Percentiles rank a stretch among this genome's conserved stretches.
Evolutionary conservation across 768 basidiomycete genomes (phyloP).

Genomic region (Rhodotorula paludigena): DNA sequence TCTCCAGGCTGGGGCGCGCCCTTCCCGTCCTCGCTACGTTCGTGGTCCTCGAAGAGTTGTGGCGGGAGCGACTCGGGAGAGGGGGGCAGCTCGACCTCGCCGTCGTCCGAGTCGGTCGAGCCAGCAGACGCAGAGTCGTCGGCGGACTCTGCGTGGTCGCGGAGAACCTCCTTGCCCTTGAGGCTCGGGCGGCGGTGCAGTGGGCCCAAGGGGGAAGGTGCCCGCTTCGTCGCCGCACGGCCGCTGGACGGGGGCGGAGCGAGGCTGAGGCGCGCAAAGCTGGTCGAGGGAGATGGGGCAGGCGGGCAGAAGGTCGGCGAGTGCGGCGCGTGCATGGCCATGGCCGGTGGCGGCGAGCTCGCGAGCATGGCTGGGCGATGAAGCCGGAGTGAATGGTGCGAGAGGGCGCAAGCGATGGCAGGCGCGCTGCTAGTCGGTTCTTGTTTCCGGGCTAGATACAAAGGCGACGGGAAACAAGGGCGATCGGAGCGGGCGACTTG

Average conservation of each 20-base stretch:
- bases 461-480: too few species aligned
- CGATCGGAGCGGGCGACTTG: too few species aligned
- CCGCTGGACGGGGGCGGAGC: neutral
- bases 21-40: too few species aligned
- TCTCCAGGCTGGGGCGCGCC: too few species aligned
- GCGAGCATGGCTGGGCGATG: slow-evolving; percentile 7
- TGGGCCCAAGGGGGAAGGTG: too few species aligned
- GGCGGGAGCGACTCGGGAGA: too few species aligned
- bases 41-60: too few species aligned
- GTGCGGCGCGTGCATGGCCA: neutral
- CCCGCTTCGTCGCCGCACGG: neutral
- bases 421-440: too few species aligned
- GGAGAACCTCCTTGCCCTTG: neutral
- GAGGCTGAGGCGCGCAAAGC: neutral
- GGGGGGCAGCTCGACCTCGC: neutral
- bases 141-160: neutral
- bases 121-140: too few species aligned
- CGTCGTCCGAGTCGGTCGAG: neutral
- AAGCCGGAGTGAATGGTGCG: too few species aligned
- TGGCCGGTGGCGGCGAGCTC: neutral
- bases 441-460: too few species aligned
- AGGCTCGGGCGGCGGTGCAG: neutral
- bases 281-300: neutral
- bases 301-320: neutral
- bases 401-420: too few species aligned